Conservation (phyloP, 306 rosid genomes). For the Ochetophila trinervis region DNA sequence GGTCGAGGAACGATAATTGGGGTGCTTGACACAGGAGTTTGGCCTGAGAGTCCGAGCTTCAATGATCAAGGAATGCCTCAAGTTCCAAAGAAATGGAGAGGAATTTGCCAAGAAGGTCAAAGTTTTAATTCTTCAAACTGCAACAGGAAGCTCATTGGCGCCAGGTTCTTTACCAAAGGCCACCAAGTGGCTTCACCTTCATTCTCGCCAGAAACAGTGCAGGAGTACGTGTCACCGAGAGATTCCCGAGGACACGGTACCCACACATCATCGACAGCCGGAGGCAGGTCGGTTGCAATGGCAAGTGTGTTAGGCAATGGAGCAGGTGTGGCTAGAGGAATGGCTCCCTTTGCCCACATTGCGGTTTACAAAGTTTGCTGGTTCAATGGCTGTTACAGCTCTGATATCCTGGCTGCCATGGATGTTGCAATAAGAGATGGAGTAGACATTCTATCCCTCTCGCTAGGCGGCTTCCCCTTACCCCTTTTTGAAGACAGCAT, state of each 20-base stretch:
- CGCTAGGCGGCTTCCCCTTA: conserved; percentile 77
- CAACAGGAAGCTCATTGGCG: conserved; percentile 83
- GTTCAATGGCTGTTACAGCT: conserved; percentile 83
- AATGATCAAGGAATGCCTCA: conserved; percentile 67
- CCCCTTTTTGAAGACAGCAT: conserved; percentile 76
- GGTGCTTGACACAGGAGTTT: conserved; percentile 85
- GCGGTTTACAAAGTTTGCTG: conserved; percentile 93
- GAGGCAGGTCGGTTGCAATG: conserved; percentile 54
- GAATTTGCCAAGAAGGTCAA: conserved; percentile 76
- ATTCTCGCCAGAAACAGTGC: conserved; percentile 31
- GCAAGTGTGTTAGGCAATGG: conserved; percentile 76
- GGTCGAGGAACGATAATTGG: conserved; percentile 81
- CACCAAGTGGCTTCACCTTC: conserved; percentile 50
- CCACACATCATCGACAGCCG: conserved; percentile 83
- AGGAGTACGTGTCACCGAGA: conserved; percentile 73
- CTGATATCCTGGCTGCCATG: conserved; percentile 87
- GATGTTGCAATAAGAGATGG: conserved; percentile 79
- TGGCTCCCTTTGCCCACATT: conserved; percentile 84
- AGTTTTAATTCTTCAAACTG: conserved; percentile 67
- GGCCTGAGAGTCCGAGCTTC: conserved; percentile 95
- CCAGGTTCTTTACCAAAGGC: conserved; percentile 79
- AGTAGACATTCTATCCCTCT: conserved; percentile 79
- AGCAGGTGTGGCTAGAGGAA: conserved; percentile 76
- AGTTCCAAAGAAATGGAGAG: conserved; percentile 73
- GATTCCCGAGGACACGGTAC: conserved; percentile 91